phyloP scores from a whole-genome alignment of 805 yeast genomes.

The Cyberlindnera veronae region DNA sequence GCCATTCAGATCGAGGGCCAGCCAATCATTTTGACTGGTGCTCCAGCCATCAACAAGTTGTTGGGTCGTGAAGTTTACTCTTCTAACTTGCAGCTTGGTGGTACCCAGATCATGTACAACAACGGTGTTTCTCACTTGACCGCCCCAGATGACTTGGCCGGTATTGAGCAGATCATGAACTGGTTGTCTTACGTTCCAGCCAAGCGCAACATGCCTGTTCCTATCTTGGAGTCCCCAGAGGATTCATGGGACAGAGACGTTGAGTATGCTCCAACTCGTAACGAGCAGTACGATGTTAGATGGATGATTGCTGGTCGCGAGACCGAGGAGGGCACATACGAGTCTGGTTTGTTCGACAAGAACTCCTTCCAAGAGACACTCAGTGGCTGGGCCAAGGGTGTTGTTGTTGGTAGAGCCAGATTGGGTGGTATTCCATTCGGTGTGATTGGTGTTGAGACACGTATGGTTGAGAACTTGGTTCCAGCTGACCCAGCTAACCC shows the following conservation, averaged over 20 bases:
- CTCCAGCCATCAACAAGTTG: constrained; percentile 96
- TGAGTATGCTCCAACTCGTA: constrained; percentile 69
- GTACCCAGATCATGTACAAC: constrained; percentile 97
- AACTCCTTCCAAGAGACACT: constrained; percentile 93
- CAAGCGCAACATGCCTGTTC: constrained; percentile 84
- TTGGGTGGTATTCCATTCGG: constrained; percentile 99
- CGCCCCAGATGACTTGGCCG: constrained; percentile 94
- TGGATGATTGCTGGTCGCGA: constrained; percentile 89
- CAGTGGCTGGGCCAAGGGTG: constrained; percentile 98
- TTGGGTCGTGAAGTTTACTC: constrained; percentile 96
- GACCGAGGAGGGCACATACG: constrained; percentile 65
- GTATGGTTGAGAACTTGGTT: constrained; percentile 79
- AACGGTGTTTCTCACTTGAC: constrained; percentile 98
- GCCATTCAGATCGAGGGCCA: constrained; percentile 98
- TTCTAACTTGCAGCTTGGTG: constrained; percentile 96
- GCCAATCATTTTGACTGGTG: constrained; percentile 98
- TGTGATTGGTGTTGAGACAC: constrained; percentile 93
- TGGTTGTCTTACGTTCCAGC: constrained; percentile 97
- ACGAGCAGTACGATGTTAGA: constrained; percentile 84
- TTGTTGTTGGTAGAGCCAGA: constrained; percentile 98
- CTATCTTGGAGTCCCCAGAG: constrained; percentile 66
- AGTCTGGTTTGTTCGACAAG: constrained; percentile 87
- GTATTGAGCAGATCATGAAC: constrained; percentile 89
- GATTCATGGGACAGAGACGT: constrained; percentile 95
- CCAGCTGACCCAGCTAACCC: constrained; percentile 99